Conservation (phyloP, 75 land plant genomes). For the Selaginella moellendorffii region DNA sequence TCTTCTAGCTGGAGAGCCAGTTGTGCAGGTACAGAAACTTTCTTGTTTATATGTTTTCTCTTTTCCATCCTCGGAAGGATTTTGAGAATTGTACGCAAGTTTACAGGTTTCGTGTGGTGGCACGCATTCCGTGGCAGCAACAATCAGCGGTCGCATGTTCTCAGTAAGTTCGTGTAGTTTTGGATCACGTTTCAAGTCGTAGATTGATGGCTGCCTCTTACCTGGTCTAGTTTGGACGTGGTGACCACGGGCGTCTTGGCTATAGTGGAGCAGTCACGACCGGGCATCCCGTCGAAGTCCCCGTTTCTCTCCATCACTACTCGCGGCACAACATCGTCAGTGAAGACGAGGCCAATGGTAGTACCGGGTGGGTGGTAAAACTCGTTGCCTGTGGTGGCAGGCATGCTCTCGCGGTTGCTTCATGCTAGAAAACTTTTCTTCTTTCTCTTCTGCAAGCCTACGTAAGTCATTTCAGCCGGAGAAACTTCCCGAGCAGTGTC, state of each 20-base stretch:
- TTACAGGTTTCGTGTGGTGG: slow-evolving; percentile 88
- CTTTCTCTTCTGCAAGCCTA: too few relatives aligned
- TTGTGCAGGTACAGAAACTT: slow-evolving; percentile 72
- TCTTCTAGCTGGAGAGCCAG: slow-evolving; percentile 47
- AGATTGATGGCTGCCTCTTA: neutral
- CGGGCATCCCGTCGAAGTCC: slow-evolving; percentile 80
- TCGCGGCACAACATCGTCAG: neutral
- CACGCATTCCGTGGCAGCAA: slow-evolving; percentile 80
- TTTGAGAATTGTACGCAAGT: too few relatives aligned
- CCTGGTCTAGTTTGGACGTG: slow-evolving; percentile 66
- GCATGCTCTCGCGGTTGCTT: slow-evolving; percentile 74
- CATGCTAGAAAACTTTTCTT: too few relatives aligned
- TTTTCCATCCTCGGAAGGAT: too few relatives aligned
- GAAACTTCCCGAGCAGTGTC: too few relatives aligned
- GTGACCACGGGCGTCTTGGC: slow-evolving; percentile 86
- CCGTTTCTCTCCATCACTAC: slow-evolving; percentile 21
- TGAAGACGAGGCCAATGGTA: neutral
- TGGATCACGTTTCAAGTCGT: too few relatives aligned
- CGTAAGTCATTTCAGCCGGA: too few relatives aligned
- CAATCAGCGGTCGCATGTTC: slow-evolving; percentile 65
- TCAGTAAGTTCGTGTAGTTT: too few relatives aligned
- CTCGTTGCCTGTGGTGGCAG: slow-evolving; percentile 88
- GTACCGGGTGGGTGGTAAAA: slow-evolving; percentile 49
- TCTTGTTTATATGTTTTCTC: too few relatives aligned
- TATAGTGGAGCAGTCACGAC: slow-evolving; percentile 66